Percentiles rank a stretch among this genome's conserved stretches.
These are phyloP conservation scores for Brassica hybrid DNA, from an alignment of 441 rosid species.

Conservation along the genomic window DNA sequence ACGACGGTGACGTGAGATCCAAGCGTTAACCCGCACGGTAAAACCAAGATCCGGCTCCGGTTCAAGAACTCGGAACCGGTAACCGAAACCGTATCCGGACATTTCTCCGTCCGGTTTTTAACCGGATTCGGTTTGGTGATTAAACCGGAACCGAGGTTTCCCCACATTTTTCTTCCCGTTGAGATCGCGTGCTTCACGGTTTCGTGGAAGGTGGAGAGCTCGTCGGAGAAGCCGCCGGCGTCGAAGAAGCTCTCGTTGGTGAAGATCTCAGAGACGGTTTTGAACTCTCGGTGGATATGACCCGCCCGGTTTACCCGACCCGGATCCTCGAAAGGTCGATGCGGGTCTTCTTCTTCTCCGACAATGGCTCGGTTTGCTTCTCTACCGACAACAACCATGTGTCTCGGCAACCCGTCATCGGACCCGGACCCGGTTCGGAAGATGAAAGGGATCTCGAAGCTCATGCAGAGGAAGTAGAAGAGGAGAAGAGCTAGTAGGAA, in stretches of 20 bases:
- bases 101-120: constrained; percentile 42
- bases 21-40: constrained; percentile 58
- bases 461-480: constrained; percentile 57
- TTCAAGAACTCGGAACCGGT: constrained; percentile 51
- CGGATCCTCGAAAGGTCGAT: constrained; percentile 29
- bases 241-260: constrained; percentile 50
- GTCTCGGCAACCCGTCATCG: constrained; percentile 44
- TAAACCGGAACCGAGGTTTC: constrained; percentile 44
- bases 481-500: constrained; percentile 46
- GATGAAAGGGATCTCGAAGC: constrained; percentile 57
- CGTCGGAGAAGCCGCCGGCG: constrained; percentile 44
- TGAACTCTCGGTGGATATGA: too few species aligned
- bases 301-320: constrained; percentile 2
- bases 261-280: constrained; percentile 49
- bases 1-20: constrained; percentile 58
- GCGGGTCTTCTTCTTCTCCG: constrained; percentile 39
- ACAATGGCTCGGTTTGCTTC: constrained; percentile 35
- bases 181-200: constrained; percentile 51
- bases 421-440: constrained; percentile 45
- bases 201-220: constrained; percentile 53
- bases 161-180: constrained; percentile 53
- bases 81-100: constrained; percentile 50
- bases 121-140: constrained; percentile 11
- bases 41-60: constrained; percentile 50
- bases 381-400: constrained; percentile 37